Percentiles rank a stretch among this genome's conserved stretches.
These are phyloP conservation scores for Penicillium aurantiogriseum DNA, from an alignment of 2,329 filamentous ascomycete species.

Conservation along the genomic window DNA sequence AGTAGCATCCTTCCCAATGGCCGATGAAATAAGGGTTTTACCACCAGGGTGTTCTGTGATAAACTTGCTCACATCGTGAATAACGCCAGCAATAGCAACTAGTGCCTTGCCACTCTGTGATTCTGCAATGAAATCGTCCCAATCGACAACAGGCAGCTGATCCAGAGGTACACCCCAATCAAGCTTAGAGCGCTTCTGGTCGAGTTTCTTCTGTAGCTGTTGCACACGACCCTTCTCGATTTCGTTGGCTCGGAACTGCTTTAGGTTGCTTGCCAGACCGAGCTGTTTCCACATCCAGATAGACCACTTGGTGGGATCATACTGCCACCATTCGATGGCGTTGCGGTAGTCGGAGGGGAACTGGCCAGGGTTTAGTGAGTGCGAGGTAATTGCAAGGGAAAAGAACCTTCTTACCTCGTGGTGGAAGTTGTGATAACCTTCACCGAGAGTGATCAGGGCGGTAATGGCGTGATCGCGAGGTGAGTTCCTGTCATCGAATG, in stretches of 20 bases:
- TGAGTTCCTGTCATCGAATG: conserved; percentile 83
- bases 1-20: conserved; percentile 82
- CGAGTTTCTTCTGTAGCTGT: conserved; percentile 88
- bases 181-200: conserved; percentile 76
- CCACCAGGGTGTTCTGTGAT: conserved; percentile 86
- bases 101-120: conserved; percentile 75
- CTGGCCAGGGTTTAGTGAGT: conserved; percentile 9
- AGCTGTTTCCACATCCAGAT: conserved; percentile 77
- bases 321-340: conserved; percentile 81
- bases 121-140: conserved; percentile 79
- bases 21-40: conserved; percentile 78
- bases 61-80: conserved; percentile 80
- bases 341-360: conserved; percentile 88
- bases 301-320: conserved; percentile 82
- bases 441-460: conserved; percentile 74
- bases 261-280: conserved; percentile 80
- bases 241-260: conserved; percentile 87
- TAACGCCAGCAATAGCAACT: conserved; percentile 75
- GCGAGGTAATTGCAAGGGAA: neutral
- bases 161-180: conserved; percentile 86
- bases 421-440: conserved; percentile 90
- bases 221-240: conserved; percentile 89
- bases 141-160: conserved; percentile 78
- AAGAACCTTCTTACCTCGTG: conserved; percentile 54
- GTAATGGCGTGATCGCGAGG: conserved; percentile 81